phyloP scores from a whole-genome alignment of 2,329 filamentous ascomycete genomes.

The Penicillium sp. region DNA sequence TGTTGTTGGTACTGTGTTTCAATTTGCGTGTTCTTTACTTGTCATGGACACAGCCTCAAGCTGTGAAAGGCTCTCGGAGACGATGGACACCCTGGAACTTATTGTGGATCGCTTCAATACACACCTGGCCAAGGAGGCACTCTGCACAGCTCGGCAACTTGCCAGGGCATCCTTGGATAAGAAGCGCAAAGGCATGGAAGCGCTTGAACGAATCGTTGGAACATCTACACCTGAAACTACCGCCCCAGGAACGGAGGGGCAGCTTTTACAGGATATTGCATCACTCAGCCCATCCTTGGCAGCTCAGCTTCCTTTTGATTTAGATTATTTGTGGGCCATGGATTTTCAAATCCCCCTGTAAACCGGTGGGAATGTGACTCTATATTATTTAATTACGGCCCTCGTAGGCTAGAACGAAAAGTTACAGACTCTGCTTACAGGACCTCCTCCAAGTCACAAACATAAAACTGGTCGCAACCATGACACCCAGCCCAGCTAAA shows the following conservation, averaged over 20 bases:
- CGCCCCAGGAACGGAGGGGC: background rate
- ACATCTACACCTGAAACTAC: background rate
- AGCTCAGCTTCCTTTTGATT: conserved; percentile 9
- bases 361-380: background rate
- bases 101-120: conserved; percentile 37
- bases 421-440: conserved; percentile 3
- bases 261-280: conserved; percentile 2
- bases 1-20: conserved; percentile 42
- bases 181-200: conserved; percentile 14
- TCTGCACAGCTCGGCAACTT: conserved; percentile 14
- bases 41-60: conserved; percentile 41
- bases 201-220: conserved; percentile 12
- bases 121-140: conserved; percentile 17
- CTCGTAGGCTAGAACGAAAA: background rate
- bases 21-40: conserved; percentile 44
- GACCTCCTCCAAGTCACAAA: conserved; percentile 7
- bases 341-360: conserved; percentile 10
- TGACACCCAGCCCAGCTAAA: conserved; percentile 24
- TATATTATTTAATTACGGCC: background rate
- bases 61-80: conserved; percentile 34
- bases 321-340: conserved; percentile 14
- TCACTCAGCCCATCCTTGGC: conserved; percentile 4
- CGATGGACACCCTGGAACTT: conserved; percentile 39
- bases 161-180: conserved; percentile 14
- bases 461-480: conserved; percentile 17